phyloP scores from a whole-genome alignment of 306 rosid genomes.

The Inga laurina region DNA sequence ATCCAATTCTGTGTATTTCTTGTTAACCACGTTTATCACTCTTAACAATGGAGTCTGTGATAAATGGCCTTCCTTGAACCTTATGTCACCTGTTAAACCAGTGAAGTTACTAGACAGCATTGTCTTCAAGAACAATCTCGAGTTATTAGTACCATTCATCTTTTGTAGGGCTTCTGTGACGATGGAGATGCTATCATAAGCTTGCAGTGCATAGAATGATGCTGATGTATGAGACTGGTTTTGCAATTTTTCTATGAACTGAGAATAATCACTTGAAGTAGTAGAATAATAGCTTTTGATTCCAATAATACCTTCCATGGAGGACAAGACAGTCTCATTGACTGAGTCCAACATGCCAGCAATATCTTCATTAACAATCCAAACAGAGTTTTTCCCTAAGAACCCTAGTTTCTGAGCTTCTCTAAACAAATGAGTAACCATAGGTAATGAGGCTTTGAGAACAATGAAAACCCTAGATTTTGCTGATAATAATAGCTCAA shows the following conservation, averaged over 20 bases:
- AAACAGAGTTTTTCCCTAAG: conserved; percentile 45
- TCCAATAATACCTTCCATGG: conserved; percentile 62
- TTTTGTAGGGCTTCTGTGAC: conserved; percentile 46
- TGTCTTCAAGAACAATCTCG: conserved; percentile 24
- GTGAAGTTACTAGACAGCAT: conserved; percentile 40
- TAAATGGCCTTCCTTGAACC: conserved; percentile 43
- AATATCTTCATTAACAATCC: conserved; percentile 59
- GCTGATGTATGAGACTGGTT: conserved; percentile 22
- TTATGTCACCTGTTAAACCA: conserved; percentile 60
- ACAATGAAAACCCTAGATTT: conserved; percentile 62
- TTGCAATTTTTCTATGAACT: conserved; percentile 35
- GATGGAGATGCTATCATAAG: conserved; percentile 52
- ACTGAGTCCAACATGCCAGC: conserved; percentile 39
- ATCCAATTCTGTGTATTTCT: conserved; percentile 37
- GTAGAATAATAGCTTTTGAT: conserved; percentile 44
- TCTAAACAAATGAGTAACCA: conserved; percentile 50
- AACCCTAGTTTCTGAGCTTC: conserved; percentile 58
- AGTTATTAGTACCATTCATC: conserved; percentile 17
- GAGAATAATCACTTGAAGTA: conserved; percentile 27
- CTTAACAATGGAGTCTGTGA: conserved; percentile 34
- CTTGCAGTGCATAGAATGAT: conserved; percentile 50
- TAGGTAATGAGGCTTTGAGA: conserved; percentile 57
- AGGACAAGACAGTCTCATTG: conserved; percentile 35
- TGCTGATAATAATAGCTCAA: conserved; percentile 37
- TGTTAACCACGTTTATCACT: conserved; percentile 48